Conservation (phyloP, 169 alveolate species). For the Blepharisma undulans region DNA sequence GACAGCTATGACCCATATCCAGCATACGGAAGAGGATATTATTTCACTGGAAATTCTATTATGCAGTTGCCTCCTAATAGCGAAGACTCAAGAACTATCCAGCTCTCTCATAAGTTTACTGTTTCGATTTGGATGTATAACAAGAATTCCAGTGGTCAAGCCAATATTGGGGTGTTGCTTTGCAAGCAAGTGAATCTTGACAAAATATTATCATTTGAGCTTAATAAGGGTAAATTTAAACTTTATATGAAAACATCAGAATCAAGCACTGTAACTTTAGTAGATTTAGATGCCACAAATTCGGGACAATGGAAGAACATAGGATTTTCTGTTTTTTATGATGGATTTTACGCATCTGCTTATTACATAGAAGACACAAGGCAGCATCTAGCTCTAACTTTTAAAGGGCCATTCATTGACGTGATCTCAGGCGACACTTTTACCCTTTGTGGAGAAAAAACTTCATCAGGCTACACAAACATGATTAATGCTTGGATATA, state of each 20-base stretch:
- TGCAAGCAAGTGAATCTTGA: too few species aligned
- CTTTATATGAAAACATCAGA: too few species aligned
- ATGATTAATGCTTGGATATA: neutral
- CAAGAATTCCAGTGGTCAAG: neutral
- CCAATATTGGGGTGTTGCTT: too few species aligned
- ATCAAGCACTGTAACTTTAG: too few species aligned
- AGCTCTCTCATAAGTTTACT: neutral
- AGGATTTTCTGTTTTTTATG: too few species aligned
- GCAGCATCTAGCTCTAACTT: too few species aligned
- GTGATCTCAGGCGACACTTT: neutral
- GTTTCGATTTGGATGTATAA: neutral
- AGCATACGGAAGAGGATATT: neutral
- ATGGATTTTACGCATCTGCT: too few species aligned
- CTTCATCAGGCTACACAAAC: neutral
- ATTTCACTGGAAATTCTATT: neutral
- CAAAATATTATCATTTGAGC: too few species aligned
- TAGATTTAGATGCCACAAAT: too few species aligned
- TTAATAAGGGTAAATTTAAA: too few species aligned
- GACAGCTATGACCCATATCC: neutral
- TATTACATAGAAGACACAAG: too few species aligned
- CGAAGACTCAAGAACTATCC: neutral
- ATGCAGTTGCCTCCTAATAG: neutral
- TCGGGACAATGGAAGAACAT: too few species aligned
- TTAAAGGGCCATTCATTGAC: neutral
- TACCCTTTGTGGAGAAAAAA: neutral